phyloP scores from a whole-genome alignment of 129 eudicot genomes.

The Chrysanthemum makinoi region DNA sequence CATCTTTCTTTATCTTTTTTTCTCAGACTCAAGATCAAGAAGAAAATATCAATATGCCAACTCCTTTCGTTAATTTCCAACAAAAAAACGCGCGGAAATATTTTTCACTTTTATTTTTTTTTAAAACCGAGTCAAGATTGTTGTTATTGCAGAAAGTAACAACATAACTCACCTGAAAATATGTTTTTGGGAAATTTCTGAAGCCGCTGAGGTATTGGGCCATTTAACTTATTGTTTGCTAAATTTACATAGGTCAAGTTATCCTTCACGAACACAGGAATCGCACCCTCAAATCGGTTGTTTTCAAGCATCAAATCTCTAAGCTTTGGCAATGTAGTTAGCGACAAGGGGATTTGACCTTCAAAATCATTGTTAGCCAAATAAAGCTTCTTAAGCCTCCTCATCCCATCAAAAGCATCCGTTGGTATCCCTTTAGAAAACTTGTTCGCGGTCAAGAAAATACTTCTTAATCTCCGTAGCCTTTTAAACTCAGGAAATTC shows the following conservation, averaged over 20 bases:
- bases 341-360: slow-evolving; percentile 55
- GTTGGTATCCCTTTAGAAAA: slow-evolving; percentile 47
- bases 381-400: slow-evolving; percentile 52
- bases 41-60: too few relatives aligned
- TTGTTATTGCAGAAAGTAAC: neutral
- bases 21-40: neutral
- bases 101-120: neutral
- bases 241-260: slow-evolving; percentile 33
- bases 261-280: slow-evolving; percentile 45
- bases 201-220: slow-evolving; percentile 56
- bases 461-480: slow-evolving; percentile 32
- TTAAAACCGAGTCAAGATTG: neutral
- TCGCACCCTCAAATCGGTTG: slow-evolving; percentile 54
- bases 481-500: slow-evolving; percentile 43
- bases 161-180: slow-evolving; percentile 46
- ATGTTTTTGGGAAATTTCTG: slow-evolving; percentile 29
- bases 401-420: slow-evolving; percentile 55
- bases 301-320: slow-evolving; percentile 50
- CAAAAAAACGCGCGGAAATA: neutral
- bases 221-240: slow-evolving; percentile 56
- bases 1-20: neutral
- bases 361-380: slow-evolving; percentile 47
- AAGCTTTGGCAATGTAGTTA: slow-evolving; percentile 51
- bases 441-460: slow-evolving; percentile 55
- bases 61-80: neutral